Evolutionary conservation across 225 moss, liverwort and hornwort species (phyloP).

Genomic region (Antitrichia curtipendula): DNA sequence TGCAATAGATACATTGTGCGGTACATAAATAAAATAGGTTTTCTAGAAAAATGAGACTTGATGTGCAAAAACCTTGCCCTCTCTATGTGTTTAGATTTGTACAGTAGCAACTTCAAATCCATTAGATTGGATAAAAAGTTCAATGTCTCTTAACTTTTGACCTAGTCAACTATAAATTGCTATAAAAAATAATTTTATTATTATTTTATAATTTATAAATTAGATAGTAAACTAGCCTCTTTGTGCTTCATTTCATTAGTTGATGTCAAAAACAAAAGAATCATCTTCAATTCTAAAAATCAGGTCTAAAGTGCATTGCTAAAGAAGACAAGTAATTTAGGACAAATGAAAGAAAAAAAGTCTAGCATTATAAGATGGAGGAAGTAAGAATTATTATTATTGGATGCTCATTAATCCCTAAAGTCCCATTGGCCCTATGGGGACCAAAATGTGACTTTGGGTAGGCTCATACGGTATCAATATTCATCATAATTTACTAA

Average conservation of each 20-base stretch:
- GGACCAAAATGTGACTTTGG: too few species aligned
- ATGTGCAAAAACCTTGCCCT: not conserved
- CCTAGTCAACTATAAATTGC: not conserved
- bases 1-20: not conserved
- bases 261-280: not conserved
- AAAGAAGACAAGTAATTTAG: not conserved
- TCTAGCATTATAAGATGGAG: fast-evolving
- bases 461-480: too few species aligned
- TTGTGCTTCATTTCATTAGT: not conserved
- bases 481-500: too few species aligned
- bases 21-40: too few species aligned
- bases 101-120: not conserved
- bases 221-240: fast-evolving
- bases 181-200: not conserved
- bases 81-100: fast-evolving
- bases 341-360: not conserved
- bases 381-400: not conserved
- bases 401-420: too few species aligned
- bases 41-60: fast-evolving
- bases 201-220: fast-evolving
- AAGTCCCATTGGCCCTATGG: too few species aligned
- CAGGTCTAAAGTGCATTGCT: fast-evolving
- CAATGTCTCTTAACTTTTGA: not conserved
- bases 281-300: not conserved
- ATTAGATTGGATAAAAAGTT: not conserved